A percentile compares a stretch with the other conserved stretches of the same genome.
Evolutionary conservation across 1,139 yeast genomes (phyloP).

Genomic region (Geotrichum histeridarum): DNA sequence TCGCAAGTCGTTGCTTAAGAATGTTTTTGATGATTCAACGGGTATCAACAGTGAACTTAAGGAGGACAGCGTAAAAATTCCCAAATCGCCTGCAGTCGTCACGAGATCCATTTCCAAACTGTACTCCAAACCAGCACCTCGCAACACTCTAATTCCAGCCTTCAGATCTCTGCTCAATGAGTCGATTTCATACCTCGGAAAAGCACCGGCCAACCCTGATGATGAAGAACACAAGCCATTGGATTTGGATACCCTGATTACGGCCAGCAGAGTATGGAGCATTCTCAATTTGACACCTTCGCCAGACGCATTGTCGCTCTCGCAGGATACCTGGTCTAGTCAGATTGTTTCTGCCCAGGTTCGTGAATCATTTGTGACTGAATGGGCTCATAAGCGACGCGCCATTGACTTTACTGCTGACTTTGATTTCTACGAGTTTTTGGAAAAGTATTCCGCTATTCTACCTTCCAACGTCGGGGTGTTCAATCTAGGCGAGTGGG

Average conservation of each 20-base stretch:
- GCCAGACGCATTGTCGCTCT: slow-evolving; percentile 29
- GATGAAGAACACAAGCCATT: slow-evolving; percentile 19
- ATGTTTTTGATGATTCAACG: slow-evolving; percentile 38
- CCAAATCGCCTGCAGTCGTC: slow-evolving; percentile 36
- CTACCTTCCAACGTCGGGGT: slow-evolving; percentile 35
- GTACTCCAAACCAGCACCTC: background rate
- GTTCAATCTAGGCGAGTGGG: slow-evolving; percentile 38
- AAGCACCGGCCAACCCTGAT: background rate
- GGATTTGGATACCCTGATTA: slow-evolving; percentile 27
- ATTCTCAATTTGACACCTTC: slow-evolving; percentile 34
- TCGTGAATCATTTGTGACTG: slow-evolving; percentile 36
- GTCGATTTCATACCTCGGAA: slow-evolving; percentile 27
- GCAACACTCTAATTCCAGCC: slow-evolving; percentile 23
- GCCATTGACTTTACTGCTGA: slow-evolving; percentile 40
- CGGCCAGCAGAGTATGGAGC: slow-evolving; percentile 37
- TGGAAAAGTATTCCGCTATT: slow-evolving; percentile 34
- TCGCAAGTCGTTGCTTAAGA: slow-evolving; percentile 29
- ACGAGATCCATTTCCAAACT: slow-evolving; percentile 26
- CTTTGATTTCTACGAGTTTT: slow-evolving; percentile 39
- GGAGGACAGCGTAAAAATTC: slow-evolving; percentile 37
- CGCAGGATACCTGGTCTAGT: slow-evolving; percentile 36
- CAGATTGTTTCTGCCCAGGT: slow-evolving; percentile 37
- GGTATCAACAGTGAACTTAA: slow-evolving; percentile 40
- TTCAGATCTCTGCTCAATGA: slow-evolving; percentile 26
- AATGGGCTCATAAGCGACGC: slow-evolving; percentile 38